phyloP scores from a whole-genome alignment of 768 basidiomycete genomes.

The Mycena kentingensis region DNA sequence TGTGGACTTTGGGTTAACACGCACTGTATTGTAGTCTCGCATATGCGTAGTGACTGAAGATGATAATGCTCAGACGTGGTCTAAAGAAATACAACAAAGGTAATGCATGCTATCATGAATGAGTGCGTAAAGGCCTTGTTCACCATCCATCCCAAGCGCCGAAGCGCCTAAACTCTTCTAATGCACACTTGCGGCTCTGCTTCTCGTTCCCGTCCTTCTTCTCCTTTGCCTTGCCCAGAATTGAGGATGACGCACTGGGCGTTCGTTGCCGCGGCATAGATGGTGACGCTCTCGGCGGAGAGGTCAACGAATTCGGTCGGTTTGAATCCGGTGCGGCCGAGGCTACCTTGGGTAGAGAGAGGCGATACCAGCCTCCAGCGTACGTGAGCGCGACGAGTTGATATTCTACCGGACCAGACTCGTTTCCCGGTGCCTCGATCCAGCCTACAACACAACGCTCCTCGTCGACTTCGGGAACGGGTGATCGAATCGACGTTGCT shows the following conservation, averaged over 20 bases:
- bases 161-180: slow-evolving; percentile 79
- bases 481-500: slow-evolving; percentile 58
- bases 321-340: slow-evolving; percentile 33
- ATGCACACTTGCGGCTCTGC: slow-evolving; percentile 63
- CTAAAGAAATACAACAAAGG: slow-evolving; percentile 12
- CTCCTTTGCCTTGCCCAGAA: slow-evolving; percentile 56
- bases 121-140: slow-evolving; percentile 28
- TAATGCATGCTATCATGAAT: slow-evolving; percentile 15
- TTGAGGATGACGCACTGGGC: not conserved
- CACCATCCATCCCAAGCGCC: slow-evolving; percentile 92
- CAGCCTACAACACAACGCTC: slow-evolving; percentile 88
- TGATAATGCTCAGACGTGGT: not conserved
- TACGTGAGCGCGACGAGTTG: slow-evolving; percentile 87
- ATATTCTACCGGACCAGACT: slow-evolving; percentile 46
- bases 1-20: not conserved
- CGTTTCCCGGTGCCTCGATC: slow-evolving; percentile 59
- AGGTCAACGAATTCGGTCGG: slow-evolving; percentile 48
- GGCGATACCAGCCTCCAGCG: slow-evolving; percentile 89
- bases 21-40: not conserved
- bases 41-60: not conserved
- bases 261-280: slow-evolving; percentile 46
- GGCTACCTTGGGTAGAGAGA: slow-evolving; percentile 55
- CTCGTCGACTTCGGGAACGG: slow-evolving; percentile 70
- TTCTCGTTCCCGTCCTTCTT: slow-evolving; percentile 56
- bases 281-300: slow-evolving; percentile 57